Evolutionary conservation across 768 basidiomycete genomes (phyloP).

Genomic region (Termitomyces sp.): DNA sequence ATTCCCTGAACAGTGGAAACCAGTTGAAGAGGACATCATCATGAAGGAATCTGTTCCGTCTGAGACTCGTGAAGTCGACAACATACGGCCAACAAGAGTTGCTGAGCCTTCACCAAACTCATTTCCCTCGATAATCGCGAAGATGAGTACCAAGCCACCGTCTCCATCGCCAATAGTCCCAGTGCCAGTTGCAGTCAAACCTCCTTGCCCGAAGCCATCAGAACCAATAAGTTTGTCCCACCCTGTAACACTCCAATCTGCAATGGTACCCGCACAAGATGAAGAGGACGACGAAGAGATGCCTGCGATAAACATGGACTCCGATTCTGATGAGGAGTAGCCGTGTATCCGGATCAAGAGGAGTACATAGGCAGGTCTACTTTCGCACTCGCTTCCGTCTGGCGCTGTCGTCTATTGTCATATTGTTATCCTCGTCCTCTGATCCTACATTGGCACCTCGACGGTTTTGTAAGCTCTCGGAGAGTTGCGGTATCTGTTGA

Average conservation of each 20-base stretch:
- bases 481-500: constrained; percentile 9
- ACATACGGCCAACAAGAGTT: neutral
- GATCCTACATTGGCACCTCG: constrained; percentile 21
- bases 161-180: neutral
- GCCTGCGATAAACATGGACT: constrained; percentile 72
- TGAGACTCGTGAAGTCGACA: neutral
- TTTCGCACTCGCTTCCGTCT: constrained; percentile 31
- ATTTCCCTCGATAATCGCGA: neutral
- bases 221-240: neutral
- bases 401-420: constrained; percentile 18
- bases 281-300: constrained; percentile 57
- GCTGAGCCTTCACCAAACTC: neutral
- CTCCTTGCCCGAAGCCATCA: neutral
- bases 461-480: constrained; percentile 3
- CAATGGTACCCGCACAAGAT: constrained; percentile 1
- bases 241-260: neutral
- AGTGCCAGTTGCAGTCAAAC: neutral
- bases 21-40: constrained; percentile 18
- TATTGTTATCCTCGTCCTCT: constrained; percentile 27
- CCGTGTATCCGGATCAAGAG: neutral
- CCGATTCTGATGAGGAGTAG: constrained; percentile 65
- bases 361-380: constrained; percentile 2
- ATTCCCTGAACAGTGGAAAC: constrained; percentile 2
- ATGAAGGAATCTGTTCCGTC: constrained; percentile 18
- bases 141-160: neutral